Evolutionary conservation across 108 stramenopile genomes (phyloP).

Genomic region (Skeletonema menzelii): DNA sequence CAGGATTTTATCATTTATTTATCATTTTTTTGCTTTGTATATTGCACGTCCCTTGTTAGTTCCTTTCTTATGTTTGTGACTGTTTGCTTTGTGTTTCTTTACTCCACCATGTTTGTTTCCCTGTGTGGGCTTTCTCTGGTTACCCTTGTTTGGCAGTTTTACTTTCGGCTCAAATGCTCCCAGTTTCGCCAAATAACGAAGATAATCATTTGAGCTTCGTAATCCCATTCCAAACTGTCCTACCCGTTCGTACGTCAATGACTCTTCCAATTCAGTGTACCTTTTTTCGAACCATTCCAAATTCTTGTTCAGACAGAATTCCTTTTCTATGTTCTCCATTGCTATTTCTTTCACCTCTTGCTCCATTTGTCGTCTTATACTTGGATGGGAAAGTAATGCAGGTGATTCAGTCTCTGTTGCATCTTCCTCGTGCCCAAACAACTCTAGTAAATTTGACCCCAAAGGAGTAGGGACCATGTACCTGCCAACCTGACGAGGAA

Average conservation of each 20-base stretch:
- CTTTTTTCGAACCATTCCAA: constrained; percentile 36
- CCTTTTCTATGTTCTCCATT: constrained; percentile 28
- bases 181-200: constrained; percentile 11
- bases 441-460: constrained; percentile 15
- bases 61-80: background rate
- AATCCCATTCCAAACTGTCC: constrained; percentile 18
- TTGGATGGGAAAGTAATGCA: constrained; percentile 26
- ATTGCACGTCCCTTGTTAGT: background rate
- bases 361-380: constrained; percentile 41
- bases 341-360: constrained; percentile 41
- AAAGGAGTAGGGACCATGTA: constrained; percentile 40
- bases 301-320: constrained; percentile 27
- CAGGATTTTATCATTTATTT: too few species aligned
- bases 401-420: constrained; percentile 7
- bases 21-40: background rate
- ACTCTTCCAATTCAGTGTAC: constrained; percentile 15
- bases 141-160: background rate
- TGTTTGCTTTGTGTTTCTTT: background rate
- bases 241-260: constrained; percentile 19
- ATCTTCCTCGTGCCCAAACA: constrained; percentile 23
- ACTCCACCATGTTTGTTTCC: background rate
- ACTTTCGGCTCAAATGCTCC: constrained; percentile 29
- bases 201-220: constrained; percentile 6
- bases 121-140: background rate
- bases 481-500: constrained; percentile 36